Evolutionary conservation across 192 early-diverging fungal genomes (phyloP).

Genomic region (Cetraspora pellucida): DNA sequence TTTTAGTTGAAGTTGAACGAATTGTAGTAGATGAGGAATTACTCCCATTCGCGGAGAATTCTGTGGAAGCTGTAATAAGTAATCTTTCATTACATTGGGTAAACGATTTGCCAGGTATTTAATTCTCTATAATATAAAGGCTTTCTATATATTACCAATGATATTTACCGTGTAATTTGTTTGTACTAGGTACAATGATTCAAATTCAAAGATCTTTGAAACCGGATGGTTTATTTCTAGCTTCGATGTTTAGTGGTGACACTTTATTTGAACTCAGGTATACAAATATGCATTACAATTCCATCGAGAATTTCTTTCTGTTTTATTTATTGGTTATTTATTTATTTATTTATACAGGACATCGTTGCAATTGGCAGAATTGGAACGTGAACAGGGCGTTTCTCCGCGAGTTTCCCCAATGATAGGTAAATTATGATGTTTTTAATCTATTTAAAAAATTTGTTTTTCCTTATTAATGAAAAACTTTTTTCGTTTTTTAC

Average conservation of each 20-base stretch:
- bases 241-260: slow-evolving; percentile 92
- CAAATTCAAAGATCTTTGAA: slow-evolving; percentile 81
- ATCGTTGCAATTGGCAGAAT: slow-evolving; percentile 86
- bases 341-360: slow-evolving; percentile 51
- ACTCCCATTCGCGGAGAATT: slow-evolving; percentile 79
- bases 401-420: slow-evolving; percentile 89
- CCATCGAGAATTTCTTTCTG: neutral
- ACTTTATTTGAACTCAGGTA: slow-evolving; percentile 92
- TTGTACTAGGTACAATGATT: slow-evolving; percentile 64
- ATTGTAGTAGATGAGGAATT: slow-evolving; percentile 84
- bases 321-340: slow-evolving; percentile 2
- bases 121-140: neutral
- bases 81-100: slow-evolving; percentile 92
- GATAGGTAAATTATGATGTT: slow-evolving; percentile 55
- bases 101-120: slow-evolving; percentile 84
- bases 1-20: slow-evolving; percentile 70
- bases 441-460: too few species aligned
- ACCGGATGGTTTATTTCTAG: slow-evolving; percentile 92
- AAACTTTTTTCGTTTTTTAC: neutral
- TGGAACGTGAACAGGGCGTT: slow-evolving; percentile 89
- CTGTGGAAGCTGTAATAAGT: slow-evolving; percentile 86
- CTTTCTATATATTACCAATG: too few species aligned
- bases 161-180: neutral
- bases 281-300: neutral
- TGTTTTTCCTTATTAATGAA: too few species aligned